Percentiles rank a stretch among this genome's conserved stretches.
Evolutionary conservation across 257 asterid species (phyloP).

Genomic region (Gentiana straminea): DNA sequence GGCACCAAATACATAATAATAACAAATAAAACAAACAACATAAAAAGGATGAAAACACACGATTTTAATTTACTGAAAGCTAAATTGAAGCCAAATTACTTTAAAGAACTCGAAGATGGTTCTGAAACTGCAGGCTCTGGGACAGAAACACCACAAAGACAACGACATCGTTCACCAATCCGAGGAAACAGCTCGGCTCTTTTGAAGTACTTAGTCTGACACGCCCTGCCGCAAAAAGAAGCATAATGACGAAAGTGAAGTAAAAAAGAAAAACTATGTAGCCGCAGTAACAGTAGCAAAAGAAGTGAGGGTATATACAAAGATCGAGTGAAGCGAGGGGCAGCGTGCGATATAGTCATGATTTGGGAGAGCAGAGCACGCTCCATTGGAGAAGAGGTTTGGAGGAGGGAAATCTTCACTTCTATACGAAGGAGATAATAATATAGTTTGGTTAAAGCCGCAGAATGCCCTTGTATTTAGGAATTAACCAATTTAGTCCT

Average conservation of each 20-base stretch:
- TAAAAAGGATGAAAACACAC: too few relatives aligned
- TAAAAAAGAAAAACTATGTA: background rate
- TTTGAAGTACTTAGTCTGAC: slow-evolving; percentile 27
- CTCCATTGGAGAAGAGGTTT: slow-evolving; percentile 29
- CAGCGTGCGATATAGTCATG: slow-evolving; percentile 37
- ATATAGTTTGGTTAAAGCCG: too few relatives aligned
- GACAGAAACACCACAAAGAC: slow-evolving; percentile 43
- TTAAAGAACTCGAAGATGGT: slow-evolving; percentile 36
- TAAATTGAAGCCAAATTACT: slow-evolving; percentile 19
- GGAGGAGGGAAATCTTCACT: too few relatives aligned
- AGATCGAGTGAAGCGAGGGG: slow-evolving; percentile 46
- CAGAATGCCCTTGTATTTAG: too few relatives aligned
- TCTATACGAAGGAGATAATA: too few relatives aligned
- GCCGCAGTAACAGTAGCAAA: background rate
- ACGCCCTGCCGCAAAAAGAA: slow-evolving; percentile 23
- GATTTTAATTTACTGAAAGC: too few relatives aligned
- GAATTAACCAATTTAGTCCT: too few relatives aligned
- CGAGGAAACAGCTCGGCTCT: slow-evolving; percentile 11
- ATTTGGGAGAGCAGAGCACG: slow-evolving; percentile 53
- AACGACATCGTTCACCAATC: slow-evolving; percentile 27
- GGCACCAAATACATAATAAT: too few relatives aligned
- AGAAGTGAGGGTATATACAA: slow-evolving; percentile 15
- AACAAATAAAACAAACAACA: too few relatives aligned
- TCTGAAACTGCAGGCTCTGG: slow-evolving; percentile 47
- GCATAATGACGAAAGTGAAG: background rate